Evolutionary conservation across 2,329 filamentous ascomycete species (phyloP), one percentile per base, ranked within the genome.

Genomic region (Claviceps sp.): DNA sequence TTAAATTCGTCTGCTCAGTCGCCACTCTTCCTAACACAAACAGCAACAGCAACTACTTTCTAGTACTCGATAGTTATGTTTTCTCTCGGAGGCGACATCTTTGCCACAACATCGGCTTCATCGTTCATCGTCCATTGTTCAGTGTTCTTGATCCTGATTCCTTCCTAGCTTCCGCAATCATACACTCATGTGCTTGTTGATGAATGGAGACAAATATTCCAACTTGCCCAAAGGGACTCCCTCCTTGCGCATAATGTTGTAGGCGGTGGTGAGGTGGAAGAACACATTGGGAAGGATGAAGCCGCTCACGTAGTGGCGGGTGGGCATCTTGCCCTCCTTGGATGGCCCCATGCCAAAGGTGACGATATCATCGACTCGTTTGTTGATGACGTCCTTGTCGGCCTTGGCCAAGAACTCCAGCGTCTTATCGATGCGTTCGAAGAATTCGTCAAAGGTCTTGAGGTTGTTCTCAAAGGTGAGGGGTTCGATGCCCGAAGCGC

Each of bases 211-310:
- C 42, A 80, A 57, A 61, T 69, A 85, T 59, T 84, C 77, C 50
- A 55, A 42, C 72, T 85, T 85, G 38, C 80, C 80, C 17, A 87
- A n/a, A 0, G 70, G 67, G 26, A 84, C 77, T 1, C 82, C 82
- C 65, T 80, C 73, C 60, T 72, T 74, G 54, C 82, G 70, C 61
- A 85, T 60, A 52, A 86, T 78, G 22, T 65, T 70, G 66, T 86
- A 86, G 10, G 77, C 71, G 13, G 73, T 81, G 3, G 65, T 72
- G 14, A 78, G 57, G 61, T 86, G 83, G 65, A 86, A 87, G 68
- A 73, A 83, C 58, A 84, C 65, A 60, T 85, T 83, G 22, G 82
- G 80, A 44, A 81, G 52, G 4, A 66, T 70, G 62, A 73, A 79
- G 3, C 65, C 65, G 42, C 65, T 60, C 22, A 77, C 60, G 60